Evolutionary conservation across 2,329 filamentous ascomycete species (phyloP), one percentile per base, ranked within the genome.

Genomic region (Epichloe bromicola): DNA sequence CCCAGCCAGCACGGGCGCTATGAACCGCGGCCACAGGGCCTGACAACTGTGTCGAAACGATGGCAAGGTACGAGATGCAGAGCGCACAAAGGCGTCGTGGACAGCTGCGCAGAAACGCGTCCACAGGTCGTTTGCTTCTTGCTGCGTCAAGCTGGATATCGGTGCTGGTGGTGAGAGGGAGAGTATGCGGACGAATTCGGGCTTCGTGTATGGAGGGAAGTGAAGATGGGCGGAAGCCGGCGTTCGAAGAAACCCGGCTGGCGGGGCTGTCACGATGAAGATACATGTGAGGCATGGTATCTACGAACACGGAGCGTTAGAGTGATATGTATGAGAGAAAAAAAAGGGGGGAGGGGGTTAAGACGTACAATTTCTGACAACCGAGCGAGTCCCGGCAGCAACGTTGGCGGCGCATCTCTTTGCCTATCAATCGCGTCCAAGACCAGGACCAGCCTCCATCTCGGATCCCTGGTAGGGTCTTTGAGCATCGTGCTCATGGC

Each of bases 401-500:
- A 69, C 1, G 88, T 95, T 3, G 81, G 76, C 5, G 86, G 80
- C 5, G 85, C 81, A 61, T 97, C 91, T 60, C 85, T 76, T 65
- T 95, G 86, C 55, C 76, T 79, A 65, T 97, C 91, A 52, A 97
- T 83, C 11, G 82, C 87, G 70, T 97, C 93, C 55, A 97, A 76
- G 11, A 96, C 86, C 52, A 97, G 67, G 8, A 91, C 82, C 59
- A 95, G 89, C 56, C 83, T 81, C 56, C 71, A 72, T 45, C 62
- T 59, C 19, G 62, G 58, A 39, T 67, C 65, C 7, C 63, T 65
- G 7, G 59, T 58, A 6, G 59, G 61, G 58, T 74, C 72, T 48
- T 74, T 68, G 44, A 90, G 66, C 66, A 88, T 70, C 61, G 74
- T 78, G 54, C 76, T 76, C 52, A 97, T 70, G 60, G 90, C 81